Base-by-base conservation (phyloP, 1,284 basidiomycete genomes). In the Entoloma clypeatum region DNA sequence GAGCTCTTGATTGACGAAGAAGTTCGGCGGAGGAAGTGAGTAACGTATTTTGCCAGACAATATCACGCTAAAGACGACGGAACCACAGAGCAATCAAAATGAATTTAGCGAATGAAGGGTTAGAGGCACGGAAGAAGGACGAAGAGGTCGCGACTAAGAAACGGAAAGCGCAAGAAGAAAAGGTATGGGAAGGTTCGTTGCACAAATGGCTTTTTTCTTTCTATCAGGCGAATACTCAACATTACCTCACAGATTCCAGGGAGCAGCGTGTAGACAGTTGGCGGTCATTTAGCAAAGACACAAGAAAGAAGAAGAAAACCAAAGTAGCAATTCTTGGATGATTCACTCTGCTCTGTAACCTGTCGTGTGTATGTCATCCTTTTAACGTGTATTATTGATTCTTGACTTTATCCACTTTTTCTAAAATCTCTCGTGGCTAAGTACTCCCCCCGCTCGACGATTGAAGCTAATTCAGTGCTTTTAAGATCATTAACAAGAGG, bases 201-300 rank as follows among this genome's bases (percentile, higher is more conserved):
- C n/a, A n/a, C n/a, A n/a, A n/a, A n/a, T n/a, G 28, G 21, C 38
- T 18, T 23, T 41, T n/a, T 19, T 34, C 18, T 28, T 26, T 42
- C 32, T 14, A 19, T 28, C 16, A 14, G 30, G 31, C 31, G 17
- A 14, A 25, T 44, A 19, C 19, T 33, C 7, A 14, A 24, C 5
- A 3, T 10, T 27, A 28, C 45, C 43, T 4, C 39, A 13, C 56
- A 90, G 86, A 81, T 44, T 79, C 66, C 21, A 72, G 87, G 48
- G 87, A 91, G 45, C 68, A 84, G 48, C 81, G 87, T 26, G 87
- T 91, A n/a, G 87, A 72, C 50, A 86, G 78, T 53, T 91, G 87
- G 87, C 74, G 87, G 39, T 69, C 65, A 24, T 91, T 91, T 56
- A 63, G 74, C 10, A 75, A 64, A 8, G 79, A 79, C 63, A 79